Evolutionary conservation across 257 asterid species (phyloP).

Genomic region (Nicotiana sylvestris): DNA sequence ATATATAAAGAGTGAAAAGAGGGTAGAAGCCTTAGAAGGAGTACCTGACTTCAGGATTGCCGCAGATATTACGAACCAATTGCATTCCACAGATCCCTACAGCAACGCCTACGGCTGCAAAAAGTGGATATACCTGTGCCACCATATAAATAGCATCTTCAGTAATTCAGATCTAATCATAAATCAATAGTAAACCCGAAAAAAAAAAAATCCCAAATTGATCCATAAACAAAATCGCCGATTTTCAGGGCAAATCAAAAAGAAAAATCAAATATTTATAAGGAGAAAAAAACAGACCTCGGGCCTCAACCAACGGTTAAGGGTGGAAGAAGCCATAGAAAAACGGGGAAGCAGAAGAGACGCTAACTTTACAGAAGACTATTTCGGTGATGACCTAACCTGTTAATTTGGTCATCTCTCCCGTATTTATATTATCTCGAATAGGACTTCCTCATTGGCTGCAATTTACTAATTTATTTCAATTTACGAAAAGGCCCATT

Average conservation of each 20-base stretch:
- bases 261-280: background rate
- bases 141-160: background rate
- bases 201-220: background rate
- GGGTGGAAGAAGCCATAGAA: constrained; percentile 53
- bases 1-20: background rate
- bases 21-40: background rate
- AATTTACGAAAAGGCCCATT: background rate
- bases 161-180: constrained; percentile 28
- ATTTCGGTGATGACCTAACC: background rate
- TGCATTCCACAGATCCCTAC: constrained; percentile 91
- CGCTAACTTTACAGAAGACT: background rate
- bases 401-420: background rate
- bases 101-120: constrained; percentile 81
- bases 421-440: background rate
- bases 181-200: background rate
- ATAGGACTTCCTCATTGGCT: background rate
- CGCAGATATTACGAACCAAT: constrained; percentile 66
- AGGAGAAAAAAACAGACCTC: constrained; percentile 39
- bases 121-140: constrained; percentile 72
- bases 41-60: constrained; percentile 94
- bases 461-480: background rate
- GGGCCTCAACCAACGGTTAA: constrained; percentile 86
- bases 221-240: background rate
- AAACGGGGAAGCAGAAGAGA: constrained; percentile 11
- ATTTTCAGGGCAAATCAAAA: background rate